These are phyloP conservation scores for Colletotrichum caudatum DNA, from an alignment of 2,329 filamentous ascomycete species.

Conservation along the genomic window DNA sequence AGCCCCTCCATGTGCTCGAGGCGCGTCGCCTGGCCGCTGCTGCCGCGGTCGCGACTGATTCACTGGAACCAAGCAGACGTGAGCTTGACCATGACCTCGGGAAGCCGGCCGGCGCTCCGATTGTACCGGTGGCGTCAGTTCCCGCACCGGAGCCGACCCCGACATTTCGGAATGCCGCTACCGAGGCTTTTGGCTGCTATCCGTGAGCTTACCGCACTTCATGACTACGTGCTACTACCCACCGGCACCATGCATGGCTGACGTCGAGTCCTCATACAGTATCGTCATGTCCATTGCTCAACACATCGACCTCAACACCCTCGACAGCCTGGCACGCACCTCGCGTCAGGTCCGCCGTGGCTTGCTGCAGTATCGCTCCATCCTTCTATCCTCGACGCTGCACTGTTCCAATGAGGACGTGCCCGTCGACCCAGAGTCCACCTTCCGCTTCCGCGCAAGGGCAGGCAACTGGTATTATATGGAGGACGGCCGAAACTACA, in stretches of 20 bases:
- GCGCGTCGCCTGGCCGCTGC: conserved; percentile 33
- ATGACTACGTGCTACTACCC: too few relatives aligned
- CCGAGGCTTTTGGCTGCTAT: conserved; percentile 52
- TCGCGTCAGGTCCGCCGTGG: conserved; percentile 83
- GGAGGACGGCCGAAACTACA: conserved; percentile 65
- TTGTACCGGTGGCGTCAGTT: neutral
- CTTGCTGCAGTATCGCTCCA: conserved; percentile 81
- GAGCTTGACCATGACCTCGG: conserved; percentile 10
- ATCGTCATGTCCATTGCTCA: conserved; percentile 81
- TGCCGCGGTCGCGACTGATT: conserved; percentile 32
- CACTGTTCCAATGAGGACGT: conserved; percentile 80
- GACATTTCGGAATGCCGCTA: conserved; percentile 45
- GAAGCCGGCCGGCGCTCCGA: conserved; percentile 16
- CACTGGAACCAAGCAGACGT: conserved; percentile 24
- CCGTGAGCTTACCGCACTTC: conserved; percentile 48
- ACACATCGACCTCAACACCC: conserved; percentile 85
- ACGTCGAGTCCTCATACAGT: conserved; percentile 59
- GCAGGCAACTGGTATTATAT: conserved; percentile 71
- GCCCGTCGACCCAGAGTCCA: conserved; percentile 66
- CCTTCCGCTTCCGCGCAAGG: conserved; percentile 68
- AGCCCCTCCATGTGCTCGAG: conserved; percentile 37
- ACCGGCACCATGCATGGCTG: conserved; percentile 3
- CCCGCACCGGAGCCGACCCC: conserved; percentile 23
- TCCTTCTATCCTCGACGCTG: conserved; percentile 80
- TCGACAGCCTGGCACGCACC: conserved; percentile 84